Evolutionary conservation across 805 yeast genomes (phyloP).

Genomic region (Starmerella gropengiesseri): DNA sequence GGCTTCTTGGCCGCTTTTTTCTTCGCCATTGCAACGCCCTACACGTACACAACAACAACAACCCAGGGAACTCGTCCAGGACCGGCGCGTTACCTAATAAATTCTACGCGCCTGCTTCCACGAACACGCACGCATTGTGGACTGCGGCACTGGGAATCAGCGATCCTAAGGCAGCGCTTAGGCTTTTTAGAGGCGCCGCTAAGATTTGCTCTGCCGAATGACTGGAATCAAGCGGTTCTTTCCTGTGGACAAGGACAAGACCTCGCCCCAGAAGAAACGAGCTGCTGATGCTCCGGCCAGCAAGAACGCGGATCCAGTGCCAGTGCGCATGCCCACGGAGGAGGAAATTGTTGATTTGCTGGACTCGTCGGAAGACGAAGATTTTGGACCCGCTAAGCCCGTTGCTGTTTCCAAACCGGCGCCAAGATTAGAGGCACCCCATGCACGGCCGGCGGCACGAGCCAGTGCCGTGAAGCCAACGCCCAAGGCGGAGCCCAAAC

Average conservation of each 20-base stretch:
- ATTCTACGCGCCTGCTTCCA: neutral
- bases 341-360: constrained; percentile 4
- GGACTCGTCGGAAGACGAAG: constrained; percentile 4
- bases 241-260: constrained; percentile 13
- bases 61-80: no score
- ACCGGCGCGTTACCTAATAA: neutral
- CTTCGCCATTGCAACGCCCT: constrained; percentile 6
- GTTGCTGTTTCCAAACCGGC: neutral
- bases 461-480: no score
- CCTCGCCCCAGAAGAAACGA: constrained; percentile 11
- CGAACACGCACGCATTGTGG: no score
- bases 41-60: constrained; percentile 6
- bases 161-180: neutral
- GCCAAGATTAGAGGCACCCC: no score
- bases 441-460: no score
- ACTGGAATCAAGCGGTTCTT: constrained; percentile 17
- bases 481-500: neutral
- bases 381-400: neutral
- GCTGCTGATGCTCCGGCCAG: neutral
- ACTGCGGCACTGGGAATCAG: no score
- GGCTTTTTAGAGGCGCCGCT: neutral
- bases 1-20: constrained; percentile 6
- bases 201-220: constrained; percentile 1
- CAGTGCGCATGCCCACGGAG: neutral
- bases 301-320: neutral